A percentile compares a stretch with the other conserved stretches of the same genome.
Evolutionary conservation across 2,329 filamentous ascomycete species (phyloP).

Genomic region (Hypoxylon sp.): DNA sequence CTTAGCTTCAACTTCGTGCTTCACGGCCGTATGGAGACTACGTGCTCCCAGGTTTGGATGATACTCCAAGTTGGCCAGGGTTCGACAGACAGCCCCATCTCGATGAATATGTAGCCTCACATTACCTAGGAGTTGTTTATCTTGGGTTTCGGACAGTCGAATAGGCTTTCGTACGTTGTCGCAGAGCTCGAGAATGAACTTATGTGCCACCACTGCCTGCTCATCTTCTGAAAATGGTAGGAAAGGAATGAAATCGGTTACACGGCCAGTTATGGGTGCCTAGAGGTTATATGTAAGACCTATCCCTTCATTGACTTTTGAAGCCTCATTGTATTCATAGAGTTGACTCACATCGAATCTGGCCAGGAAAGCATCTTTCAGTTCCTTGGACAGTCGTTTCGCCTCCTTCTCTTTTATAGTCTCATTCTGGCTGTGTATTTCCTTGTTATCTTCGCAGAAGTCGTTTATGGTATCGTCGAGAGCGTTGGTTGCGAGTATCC

Average conservation of each 20-base stretch:
- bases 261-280: conserved; percentile 38
- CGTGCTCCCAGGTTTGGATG: background rate
- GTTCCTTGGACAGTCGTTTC: background rate
- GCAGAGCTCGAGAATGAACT: background rate
- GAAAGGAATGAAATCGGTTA: conserved; percentile 43
- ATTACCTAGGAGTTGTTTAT: background rate
- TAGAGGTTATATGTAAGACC: background rate
- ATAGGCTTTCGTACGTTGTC: background rate
- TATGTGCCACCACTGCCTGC: conserved; percentile 25
- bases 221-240: conserved; percentile 36
- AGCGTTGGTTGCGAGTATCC: conserved; percentile 64
- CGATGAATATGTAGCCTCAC: background rate
- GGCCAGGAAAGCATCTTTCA: background rate
- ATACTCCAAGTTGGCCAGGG: background rate
- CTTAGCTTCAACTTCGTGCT: background rate
- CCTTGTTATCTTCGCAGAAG: conserved; percentile 55
- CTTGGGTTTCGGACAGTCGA: background rate
- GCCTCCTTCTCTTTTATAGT: conserved; percentile 1
- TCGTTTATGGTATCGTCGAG: conserved; percentile 57
- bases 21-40: background rate
- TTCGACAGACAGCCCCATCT: background rate
- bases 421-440: conserved; percentile 25
- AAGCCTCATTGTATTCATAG: conserved; percentile 25
- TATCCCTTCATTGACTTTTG: background rate
- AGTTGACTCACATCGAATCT: background rate